A percentile compares a stretch with the other conserved stretches of the same genome.
Conservation (phyloP, 306 rosid species). For the Citrullus colocynthis region DNA sequence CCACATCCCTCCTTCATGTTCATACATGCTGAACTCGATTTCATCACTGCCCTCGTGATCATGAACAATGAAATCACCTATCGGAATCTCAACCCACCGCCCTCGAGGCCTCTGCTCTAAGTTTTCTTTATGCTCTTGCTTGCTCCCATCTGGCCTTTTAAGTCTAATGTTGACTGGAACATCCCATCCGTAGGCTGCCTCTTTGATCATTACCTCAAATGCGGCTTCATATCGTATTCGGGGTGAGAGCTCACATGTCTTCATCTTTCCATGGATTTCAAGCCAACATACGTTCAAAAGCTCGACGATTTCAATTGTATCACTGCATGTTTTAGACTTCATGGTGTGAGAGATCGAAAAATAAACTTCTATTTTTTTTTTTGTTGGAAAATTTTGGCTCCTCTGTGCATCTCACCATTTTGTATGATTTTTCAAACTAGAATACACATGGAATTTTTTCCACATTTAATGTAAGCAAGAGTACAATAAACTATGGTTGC, state of each 20-base stretch:
- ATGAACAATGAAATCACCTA: slow-evolving; percentile 26
- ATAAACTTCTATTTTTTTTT: no score
- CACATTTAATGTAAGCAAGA: no score
- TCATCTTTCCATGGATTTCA: slow-evolving; percentile 48
- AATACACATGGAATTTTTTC: no score
- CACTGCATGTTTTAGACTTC: slow-evolving; percentile 24
- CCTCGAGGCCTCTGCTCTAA: slow-evolving; percentile 10
- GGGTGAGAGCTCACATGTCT: slow-evolving; percentile 42
- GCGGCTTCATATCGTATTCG: slow-evolving; percentile 34
- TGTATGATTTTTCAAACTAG: no score
- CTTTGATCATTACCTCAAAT: slow-evolving; percentile 41
- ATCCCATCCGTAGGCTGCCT: slow-evolving; percentile 46
- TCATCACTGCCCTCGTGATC: slow-evolving; percentile 22
- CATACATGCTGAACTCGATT: slow-evolving; percentile 42
- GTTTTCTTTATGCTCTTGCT: slow-evolving; percentile 24
- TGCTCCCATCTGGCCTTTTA: slow-evolving; percentile 38
- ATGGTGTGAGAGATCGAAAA: no score
- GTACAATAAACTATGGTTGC: no score
- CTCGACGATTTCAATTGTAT: slow-evolving; percentile 36
- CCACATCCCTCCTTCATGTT: slow-evolving; percentile 42
- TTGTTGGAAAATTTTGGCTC: no score
- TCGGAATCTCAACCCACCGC: not conserved
- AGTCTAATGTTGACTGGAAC: slow-evolving; percentile 50
- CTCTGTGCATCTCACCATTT: no score
- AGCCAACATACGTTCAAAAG: slow-evolving; percentile 60